These are phyloP conservation scores for Solanum appendiculatum DNA, from an alignment of 257 asterid species.

Conservation along the genomic window DNA sequence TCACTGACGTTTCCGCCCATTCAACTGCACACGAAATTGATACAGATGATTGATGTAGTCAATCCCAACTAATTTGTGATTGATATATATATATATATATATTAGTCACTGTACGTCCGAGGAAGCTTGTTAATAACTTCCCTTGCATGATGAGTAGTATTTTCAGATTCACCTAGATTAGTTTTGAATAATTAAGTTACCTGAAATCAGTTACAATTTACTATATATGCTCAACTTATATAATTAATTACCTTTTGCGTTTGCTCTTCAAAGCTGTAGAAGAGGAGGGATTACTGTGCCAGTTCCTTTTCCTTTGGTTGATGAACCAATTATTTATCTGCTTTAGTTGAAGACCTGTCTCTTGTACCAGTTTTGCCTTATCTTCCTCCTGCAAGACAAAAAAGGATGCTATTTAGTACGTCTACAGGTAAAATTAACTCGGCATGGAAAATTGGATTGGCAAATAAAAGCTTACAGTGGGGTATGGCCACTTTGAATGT, in stretches of 20 bases:
- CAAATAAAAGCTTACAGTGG: conserved; percentile 26
- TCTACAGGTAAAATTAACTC: background rate
- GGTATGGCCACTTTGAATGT: conserved; percentile 59
- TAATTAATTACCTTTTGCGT: conserved; percentile 38
- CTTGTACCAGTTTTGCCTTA: conserved; percentile 52
- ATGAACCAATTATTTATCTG: conserved; percentile 68
- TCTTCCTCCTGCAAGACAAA: conserved; percentile 38
- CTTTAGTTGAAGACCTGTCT: conserved; percentile 51
- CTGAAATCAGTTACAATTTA: background rate
- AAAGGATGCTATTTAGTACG: background rate
- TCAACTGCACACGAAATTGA: background rate
- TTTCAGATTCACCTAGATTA: background rate
- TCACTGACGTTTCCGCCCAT: background rate
- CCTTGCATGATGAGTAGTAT: background rate
- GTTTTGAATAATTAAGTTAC: background rate
- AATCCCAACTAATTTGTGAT: background rate
- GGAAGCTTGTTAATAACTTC: background rate
- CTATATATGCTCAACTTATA: background rate
- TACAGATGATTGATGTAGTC: background rate
- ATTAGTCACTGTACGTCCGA: background rate
- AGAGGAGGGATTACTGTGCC: conserved; percentile 64
- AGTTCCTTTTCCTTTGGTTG: conserved; percentile 60
- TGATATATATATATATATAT: too few species aligned
- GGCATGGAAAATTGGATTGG: background rate
- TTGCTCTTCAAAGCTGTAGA: conserved; percentile 42